phyloP scores from a whole-genome alignment of 2,329 filamentous ascomycete species.

The Bipolaris gigantea region DNA sequence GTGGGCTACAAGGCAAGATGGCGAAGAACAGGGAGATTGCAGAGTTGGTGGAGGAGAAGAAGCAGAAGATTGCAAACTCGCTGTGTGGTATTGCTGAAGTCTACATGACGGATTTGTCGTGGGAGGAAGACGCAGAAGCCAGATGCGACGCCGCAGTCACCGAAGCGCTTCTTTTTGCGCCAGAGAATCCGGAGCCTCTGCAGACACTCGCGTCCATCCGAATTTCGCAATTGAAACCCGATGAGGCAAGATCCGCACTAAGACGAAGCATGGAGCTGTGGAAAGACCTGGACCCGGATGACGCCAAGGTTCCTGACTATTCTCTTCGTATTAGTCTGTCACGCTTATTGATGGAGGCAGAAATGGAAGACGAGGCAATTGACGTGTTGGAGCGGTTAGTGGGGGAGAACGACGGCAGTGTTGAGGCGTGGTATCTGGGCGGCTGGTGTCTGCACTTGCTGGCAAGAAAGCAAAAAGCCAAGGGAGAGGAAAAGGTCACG shows the following conservation, averaged over 20 bases:
- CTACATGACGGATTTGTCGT: slow-evolving; percentile 97
- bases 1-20: slow-evolving; percentile 57
- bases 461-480: slow-evolving; percentile 66
- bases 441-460: slow-evolving; percentile 88
- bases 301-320: slow-evolving; percentile 79
- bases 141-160: slow-evolving; percentile 87
- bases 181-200: slow-evolving; percentile 81
- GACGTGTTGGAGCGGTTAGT: slow-evolving; percentile 82
- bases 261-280: slow-evolving; percentile 79
- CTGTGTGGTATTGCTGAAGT: slow-evolving; percentile 93
- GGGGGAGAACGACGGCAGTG: slow-evolving; percentile 86
- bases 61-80: slow-evolving; percentile 82
- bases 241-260: slow-evolving; percentile 80
- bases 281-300: slow-evolving; percentile 74
- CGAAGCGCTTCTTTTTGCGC: slow-evolving; percentile 83
- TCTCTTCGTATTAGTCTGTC: slow-evolving; percentile 81
- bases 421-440: slow-evolving; percentile 96
- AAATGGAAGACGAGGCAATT: slow-evolving; percentile 81
- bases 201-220: slow-evolving; percentile 93
- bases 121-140: slow-evolving; percentile 86
- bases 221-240: slow-evolving; percentile 79
- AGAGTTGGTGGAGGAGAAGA: slow-evolving; percentile 64
- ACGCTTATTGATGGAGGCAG: slow-evolving; percentile 85
- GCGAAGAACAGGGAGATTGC: slow-evolving; percentile 39
- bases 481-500: slow-evolving; percentile 54